Base-by-base conservation (phyloP, 176 grass and related monocot genomes). In the Avena atlantica region DNA sequence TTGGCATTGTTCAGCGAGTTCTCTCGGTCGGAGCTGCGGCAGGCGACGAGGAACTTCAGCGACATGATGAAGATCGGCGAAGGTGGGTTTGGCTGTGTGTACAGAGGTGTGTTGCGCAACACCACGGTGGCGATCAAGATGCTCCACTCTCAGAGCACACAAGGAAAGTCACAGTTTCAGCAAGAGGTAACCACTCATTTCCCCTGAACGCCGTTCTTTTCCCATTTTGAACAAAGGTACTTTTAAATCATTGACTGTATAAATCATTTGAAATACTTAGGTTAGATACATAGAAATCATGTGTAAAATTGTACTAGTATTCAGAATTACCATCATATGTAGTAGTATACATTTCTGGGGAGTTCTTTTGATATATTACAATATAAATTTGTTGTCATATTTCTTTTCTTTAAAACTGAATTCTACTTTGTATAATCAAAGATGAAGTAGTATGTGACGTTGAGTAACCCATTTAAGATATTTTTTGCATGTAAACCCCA, bases 121-220 rank as follows among this genome's bases (percentile, higher is more conserved):
- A 95, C 88, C 37, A 86, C 63, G 9, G 93, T 95, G 53, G 96
- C 93, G 16, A 91, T 98, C 78, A 98, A 95, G 82, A 84, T 87
- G 78, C 79, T 98, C 79, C 79, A 82, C 76, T 88, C 90, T 67
- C 68, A 95, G 21, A 91, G 83, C 69, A 10, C 92, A 48, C 89
- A 92, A 79, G 91, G 91, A 42, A 53, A 49, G 80, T 83, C 88
- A 11, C 89, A 95, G 56, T 97, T 97, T 71, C 85, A 89, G 48
- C 81, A 92, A 88, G 95, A 97, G 92, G 95, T 95, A 89, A 51
- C 31, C 25, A 66, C 63, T 66, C 25, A 66, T 66, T 66, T 31
- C 8, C 5, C 24, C 25, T 66, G 25, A 66, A 66, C 63, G 25
- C 63, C 8, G 25, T 44, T 29, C 63, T 25, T 66, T 66, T 66